Evolutionary conservation across 108 stramenopile species (phyloP).

Genomic region (Licmophora abbreviata): DNA sequence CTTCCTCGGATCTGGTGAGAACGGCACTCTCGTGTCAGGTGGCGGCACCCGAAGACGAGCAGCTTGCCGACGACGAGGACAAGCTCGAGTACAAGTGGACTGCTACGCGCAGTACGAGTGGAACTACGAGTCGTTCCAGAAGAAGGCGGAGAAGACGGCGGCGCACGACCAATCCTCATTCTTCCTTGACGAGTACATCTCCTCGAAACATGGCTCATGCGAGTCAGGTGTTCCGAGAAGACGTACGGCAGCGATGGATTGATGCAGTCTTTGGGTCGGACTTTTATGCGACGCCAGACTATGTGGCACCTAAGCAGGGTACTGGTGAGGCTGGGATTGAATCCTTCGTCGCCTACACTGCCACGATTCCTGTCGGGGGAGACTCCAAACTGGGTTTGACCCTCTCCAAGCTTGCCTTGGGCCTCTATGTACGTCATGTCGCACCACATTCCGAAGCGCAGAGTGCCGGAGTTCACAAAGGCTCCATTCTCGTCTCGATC

Average conservation of each 20-base stretch:
- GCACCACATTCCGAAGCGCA: conserved; percentile 44
- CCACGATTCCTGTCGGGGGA: conserved; percentile 11
- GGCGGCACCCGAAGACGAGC: too few species aligned
- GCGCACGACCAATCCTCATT: too few species aligned
- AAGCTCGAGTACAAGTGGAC: too few species aligned
- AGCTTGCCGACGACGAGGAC: too few species aligned
- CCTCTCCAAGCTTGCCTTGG: conserved; percentile 52
- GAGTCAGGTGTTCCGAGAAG: too few species aligned
- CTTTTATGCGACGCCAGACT: conserved; percentile 19
- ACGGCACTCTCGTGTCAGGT: too few species aligned
- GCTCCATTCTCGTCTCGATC: conserved; percentile 49
- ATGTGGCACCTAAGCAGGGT: conserved; percentile 23
- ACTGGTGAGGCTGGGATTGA: conserved; percentile 35
- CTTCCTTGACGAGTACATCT: too few species aligned
- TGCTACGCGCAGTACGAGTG: too few species aligned
- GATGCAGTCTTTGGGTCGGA: conserved; percentile 70
- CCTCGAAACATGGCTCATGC: too few species aligned
- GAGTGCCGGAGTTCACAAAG: conserved; percentile 40
- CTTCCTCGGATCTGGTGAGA: too few species aligned
- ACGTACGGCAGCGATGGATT: conserved; percentile 56
- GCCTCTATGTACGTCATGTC: conserved; percentile 48
- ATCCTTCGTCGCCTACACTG: conserved; percentile 28
- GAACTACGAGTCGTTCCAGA: too few species aligned
- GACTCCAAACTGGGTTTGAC: conserved; percentile 50
- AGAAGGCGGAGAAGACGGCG: too few species aligned